Evolutionary conservation across 2,329 filamentous ascomycete species (phyloP).

Genomic region (Arthrobotrys megalospora): DNA sequence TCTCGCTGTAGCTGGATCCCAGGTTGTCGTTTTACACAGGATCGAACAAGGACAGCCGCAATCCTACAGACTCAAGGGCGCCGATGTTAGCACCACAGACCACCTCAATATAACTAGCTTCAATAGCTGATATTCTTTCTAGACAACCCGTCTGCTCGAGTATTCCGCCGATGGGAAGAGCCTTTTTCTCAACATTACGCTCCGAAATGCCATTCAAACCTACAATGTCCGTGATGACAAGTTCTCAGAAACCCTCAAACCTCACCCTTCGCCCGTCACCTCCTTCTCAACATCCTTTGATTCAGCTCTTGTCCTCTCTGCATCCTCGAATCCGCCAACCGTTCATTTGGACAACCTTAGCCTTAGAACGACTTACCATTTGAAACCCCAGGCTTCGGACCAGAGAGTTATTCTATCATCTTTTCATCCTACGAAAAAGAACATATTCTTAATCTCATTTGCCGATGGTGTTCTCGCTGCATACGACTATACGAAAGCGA

Average conservation of each 20-base stretch:
- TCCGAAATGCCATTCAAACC: conserved; percentile 64
- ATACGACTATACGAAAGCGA: conserved; percentile 64
- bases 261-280: conserved; percentile 64
- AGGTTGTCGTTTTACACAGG: conserved; percentile 64
- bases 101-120: neutral
- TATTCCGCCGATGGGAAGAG: conserved; percentile 64
- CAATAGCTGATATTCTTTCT: conserved; percentile 20
- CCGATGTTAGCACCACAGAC: conserved; percentile 59
- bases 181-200: conserved; percentile 64
- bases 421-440: conserved; percentile 64
- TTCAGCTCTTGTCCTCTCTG: conserved; percentile 64
- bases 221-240: conserved; percentile 64
- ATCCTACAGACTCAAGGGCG: conserved; percentile 64
- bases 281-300: conserved; percentile 63
- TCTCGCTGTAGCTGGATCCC: conserved; percentile 64
- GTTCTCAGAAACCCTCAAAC: conserved; percentile 62
- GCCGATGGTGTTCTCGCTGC: conserved; percentile 64
- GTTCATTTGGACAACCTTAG: conserved; percentile 64
- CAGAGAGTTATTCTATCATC: conserved; percentile 62
- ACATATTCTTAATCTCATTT: conserved; percentile 63
- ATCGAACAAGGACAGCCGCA: conserved; percentile 64
- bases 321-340: conserved; percentile 63
- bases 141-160: conserved; percentile 63
- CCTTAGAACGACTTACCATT: conserved; percentile 62
- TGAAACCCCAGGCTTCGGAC: conserved; percentile 63